Conservation (phyloP, 177 flowering plant genomes). For the Vitis hybrid region DNA sequence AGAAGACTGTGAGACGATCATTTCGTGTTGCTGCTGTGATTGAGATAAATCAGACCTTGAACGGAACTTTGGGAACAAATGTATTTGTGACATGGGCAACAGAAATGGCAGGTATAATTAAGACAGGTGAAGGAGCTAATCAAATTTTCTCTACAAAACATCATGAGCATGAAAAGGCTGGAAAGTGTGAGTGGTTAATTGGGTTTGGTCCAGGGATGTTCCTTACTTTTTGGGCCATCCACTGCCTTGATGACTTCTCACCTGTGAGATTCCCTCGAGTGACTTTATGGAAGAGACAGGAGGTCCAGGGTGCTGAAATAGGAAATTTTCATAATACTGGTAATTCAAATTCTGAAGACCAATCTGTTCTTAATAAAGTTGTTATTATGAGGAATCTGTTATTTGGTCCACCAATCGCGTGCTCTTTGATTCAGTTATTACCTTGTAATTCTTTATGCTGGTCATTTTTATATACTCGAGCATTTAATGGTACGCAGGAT, state of each 20-base stretch:
- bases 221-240: conserved; percentile 80
- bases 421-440: conserved; percentile 65
- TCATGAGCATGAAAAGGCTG: conserved; percentile 36
- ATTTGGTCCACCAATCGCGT: conserved; percentile 65
- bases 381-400: conserved; percentile 45
- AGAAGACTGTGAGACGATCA: conserved; percentile 32
- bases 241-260: conserved; percentile 83
- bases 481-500: conserved; percentile 25
- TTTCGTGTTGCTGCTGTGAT: conserved; percentile 76
- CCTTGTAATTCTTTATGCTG: conserved; percentile 61
- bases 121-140: conserved; percentile 22
- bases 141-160: conserved; percentile 24
- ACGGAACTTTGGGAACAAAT: conserved; percentile 63
- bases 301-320: conserved; percentile 28
- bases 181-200: conserved; percentile 86
- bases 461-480: conserved; percentile 44
- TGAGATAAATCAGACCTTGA: conserved; percentile 64
- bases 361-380: conserved; percentile 45
- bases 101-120: conserved; percentile 41
- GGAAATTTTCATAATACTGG: conserved; percentile 14
- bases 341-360: conserved; percentile 15
- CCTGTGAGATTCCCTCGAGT: conserved; percentile 85
- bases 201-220: conserved; percentile 63
- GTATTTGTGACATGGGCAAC: conserved; percentile 67
- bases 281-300: conserved; percentile 74